A percentile compares a stretch with the other conserved stretches of the same genome.
Conservation (phyloP, 306 rosid genomes). For the Fragaria nilgerrensis region DNA sequence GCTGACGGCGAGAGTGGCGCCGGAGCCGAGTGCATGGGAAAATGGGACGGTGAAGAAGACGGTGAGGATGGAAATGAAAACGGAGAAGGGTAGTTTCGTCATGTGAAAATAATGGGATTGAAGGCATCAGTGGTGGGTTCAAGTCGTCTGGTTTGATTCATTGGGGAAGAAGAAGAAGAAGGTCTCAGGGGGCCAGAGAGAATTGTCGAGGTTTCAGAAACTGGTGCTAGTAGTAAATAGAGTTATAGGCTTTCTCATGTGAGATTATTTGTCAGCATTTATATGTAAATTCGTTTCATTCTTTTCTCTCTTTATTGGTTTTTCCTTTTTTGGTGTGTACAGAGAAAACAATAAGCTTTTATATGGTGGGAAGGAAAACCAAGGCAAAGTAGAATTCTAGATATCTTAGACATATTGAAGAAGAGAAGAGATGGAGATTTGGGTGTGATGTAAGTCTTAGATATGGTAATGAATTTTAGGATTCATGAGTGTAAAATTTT, state of each 20-base stretch:
- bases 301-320: background rate
- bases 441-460: background rate
- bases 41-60: conserved; percentile 20
- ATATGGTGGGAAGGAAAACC: background rate
- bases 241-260: background rate
- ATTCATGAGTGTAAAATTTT: no score
- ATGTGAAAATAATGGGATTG: conserved; percentile 38
- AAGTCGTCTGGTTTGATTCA: conserved; percentile 49
- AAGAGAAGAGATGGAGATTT: background rate
- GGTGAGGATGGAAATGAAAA: conserved; percentile 6
- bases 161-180: conserved; percentile 28
- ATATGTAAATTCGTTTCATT: background rate
- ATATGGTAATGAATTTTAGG: background rate
- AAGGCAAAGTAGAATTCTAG: background rate
- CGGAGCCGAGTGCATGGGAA: conserved; percentile 64
- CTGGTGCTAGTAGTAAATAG: background rate
- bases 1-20: conserved; percentile 61
- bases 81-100: conserved; percentile 51
- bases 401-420: background rate
- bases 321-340: background rate
- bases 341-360: background rate
- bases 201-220: background rate
- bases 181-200: conserved; percentile 5
- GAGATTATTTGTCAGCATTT: background rate
- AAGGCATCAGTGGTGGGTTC: conserved; percentile 32